A percentile compares a stretch with the other conserved stretches of the same genome.
These are phyloP conservation scores for Picea abies DNA, from an alignment of 83 land plant genomes.

Conservation along the genomic window DNA sequence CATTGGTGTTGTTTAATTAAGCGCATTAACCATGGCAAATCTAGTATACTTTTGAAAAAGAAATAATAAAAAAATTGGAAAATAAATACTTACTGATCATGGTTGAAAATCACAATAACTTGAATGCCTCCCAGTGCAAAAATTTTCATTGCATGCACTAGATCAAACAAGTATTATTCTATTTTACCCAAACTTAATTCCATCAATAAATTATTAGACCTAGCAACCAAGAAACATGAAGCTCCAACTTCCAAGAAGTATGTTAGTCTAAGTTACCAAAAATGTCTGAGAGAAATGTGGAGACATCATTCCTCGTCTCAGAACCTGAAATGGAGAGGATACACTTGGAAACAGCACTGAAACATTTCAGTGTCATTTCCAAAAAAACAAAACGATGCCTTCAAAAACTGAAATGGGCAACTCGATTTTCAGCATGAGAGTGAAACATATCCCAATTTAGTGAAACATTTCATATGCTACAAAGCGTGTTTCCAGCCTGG, in stretches of 20 bases:
- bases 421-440: no score
- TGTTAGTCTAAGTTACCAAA: background rate
- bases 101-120: background rate
- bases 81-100: background rate
- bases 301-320: no score
- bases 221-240: background rate
- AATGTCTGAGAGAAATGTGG: no score
- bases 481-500: no score
- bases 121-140: background rate
- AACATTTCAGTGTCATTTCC: no score
- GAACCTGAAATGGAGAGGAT: no score
- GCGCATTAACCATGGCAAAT: background rate
- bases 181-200: background rate
- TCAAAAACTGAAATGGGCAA: no score
- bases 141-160: background rate
- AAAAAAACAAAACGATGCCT: no score
- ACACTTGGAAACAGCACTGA: no score
- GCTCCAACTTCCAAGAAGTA: background rate
- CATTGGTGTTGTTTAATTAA: background rate
- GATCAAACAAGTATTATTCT: background rate
- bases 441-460: no score
- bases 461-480: no score
- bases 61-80: background rate
- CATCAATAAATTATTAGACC: background rate
- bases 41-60: background rate